Base-by-base conservation (phyloP, 176 grass and related monocot genomes). In the Pontederia paniculata region DNA sequence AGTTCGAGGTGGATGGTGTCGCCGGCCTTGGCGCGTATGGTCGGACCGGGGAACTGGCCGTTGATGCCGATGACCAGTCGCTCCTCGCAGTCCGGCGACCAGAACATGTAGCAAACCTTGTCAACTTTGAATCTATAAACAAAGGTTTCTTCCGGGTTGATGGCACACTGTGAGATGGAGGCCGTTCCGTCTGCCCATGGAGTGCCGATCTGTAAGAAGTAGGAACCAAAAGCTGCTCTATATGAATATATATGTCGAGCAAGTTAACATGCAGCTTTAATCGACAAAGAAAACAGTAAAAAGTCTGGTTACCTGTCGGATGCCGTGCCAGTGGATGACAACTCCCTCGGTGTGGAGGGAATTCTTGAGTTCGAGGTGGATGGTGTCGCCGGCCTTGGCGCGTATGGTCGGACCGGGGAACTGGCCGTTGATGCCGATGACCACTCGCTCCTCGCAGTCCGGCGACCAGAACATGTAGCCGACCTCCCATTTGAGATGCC, bases 141-240 rank as follows among this genome's bases (percentile, higher is more conserved):
- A 57, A 88, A 95, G 16, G 84, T 77, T 52, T 95, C 89, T 28
- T 82, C 89, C 4, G 89, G 89, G 41, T 88, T 82, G 73, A 95
- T 95, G 8, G 89, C 78, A 73, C 89, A 95, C 50, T 95, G 89
- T 0, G 89, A 95, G 67, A 95, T 95, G 8, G 76, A 77, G 2
- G 89, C 89, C 21, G 89, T 95, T 42, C 89, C 89, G 28, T 95
- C 89, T 5, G 78, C 78, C 89, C 89, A 95, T 13, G 89, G 89
- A 14, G 89, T 95, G 52, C 89, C 84, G 41, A 88, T 73, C 89
- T 94, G 45, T 5, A 31, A 44, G 48, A n/a, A n/a, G n/a, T n/a
- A 48, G 2, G 45, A 48, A 48, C 45, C 20, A 56, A 13, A 6
- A 21, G 17, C 18, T 45, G 9, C 9, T 0, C 1, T 19, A 57